Evolutionary conservation across 768 basidiomycete genomes (phyloP).

Genomic region (Boletus rex-veris): DNA sequence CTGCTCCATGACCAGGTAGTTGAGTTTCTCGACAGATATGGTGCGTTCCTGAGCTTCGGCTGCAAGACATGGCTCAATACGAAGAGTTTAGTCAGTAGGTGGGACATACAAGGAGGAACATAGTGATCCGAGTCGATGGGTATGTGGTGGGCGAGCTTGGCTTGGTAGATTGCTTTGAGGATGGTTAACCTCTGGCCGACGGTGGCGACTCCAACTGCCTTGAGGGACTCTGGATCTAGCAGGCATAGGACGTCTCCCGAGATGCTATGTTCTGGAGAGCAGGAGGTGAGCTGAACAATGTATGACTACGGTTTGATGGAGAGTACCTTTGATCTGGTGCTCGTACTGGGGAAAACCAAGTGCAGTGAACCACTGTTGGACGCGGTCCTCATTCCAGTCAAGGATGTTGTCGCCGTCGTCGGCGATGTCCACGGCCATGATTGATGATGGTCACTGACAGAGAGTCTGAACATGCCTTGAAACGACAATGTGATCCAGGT

Average conservation of each 20-base stretch:
- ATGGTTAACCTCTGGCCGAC: slow-evolving; percentile 91
- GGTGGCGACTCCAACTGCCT: slow-evolving; percentile 82
- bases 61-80: slow-evolving; percentile 22
- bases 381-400: slow-evolving; percentile 76
- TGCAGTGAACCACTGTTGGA: slow-evolving; percentile 70
- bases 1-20: slow-evolving; percentile 69
- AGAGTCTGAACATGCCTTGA: not conserved
- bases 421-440: slow-evolving; percentile 30
- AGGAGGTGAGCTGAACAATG: slow-evolving; percentile 1
- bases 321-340: slow-evolving; percentile 67
- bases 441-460: not conserved
- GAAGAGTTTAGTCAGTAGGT: not conserved
- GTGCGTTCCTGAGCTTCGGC: slow-evolving; percentile 58
- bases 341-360: slow-evolving; percentile 88
- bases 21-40: slow-evolving; percentile 62
- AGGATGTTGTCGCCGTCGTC: slow-evolving; percentile 35
- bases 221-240: slow-evolving; percentile 80
- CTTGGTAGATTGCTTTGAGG: slow-evolving; percentile 86
- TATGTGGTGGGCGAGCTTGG: slow-evolving; percentile 81
- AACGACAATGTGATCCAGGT: slow-evolving; percentile 3
- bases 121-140: slow-evolving; percentile 83
- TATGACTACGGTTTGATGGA: not conserved
- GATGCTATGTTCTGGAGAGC: slow-evolving; percentile 75
- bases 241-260: slow-evolving; percentile 86
- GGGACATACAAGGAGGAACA: slow-evolving; percentile 77